These are phyloP conservation scores for Ploettnerulaceae sp. DNA, from an alignment of 2,329 filamentous ascomycete genomes.

Conservation along the genomic window DNA sequence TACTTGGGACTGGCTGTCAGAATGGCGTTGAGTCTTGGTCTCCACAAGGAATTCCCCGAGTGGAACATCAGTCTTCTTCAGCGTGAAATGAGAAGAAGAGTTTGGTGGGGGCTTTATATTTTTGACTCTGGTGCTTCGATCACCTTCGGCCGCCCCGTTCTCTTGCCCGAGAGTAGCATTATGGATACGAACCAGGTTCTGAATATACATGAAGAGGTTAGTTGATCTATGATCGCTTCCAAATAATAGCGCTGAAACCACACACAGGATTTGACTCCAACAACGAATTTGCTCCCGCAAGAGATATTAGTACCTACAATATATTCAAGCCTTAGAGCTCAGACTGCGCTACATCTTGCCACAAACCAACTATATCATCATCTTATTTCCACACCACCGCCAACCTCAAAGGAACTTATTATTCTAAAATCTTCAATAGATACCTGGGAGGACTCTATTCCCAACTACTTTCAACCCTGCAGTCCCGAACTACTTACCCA, in stretches of 20 bases:
- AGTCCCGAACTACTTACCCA: conserved; percentile 34
- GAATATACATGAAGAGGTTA: conserved; percentile 21
- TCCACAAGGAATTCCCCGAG: conserved; percentile 43
- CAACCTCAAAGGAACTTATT: conserved; percentile 39
- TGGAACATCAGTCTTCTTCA: conserved; percentile 26
- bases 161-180: conserved; percentile 15
- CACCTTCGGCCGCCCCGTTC: conserved; percentile 40
- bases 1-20: conserved; percentile 46
- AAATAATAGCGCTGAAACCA: not conserved
- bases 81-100: conserved; percentile 37
- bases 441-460: conserved; percentile 39
- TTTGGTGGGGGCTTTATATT: conserved; percentile 41
- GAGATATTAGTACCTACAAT: conserved; percentile 38
- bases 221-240: not conserved
- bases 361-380: conserved; percentile 42
- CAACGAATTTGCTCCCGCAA: conserved; percentile 35
- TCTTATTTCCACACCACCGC: conserved; percentile 39
- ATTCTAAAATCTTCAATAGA: conserved; percentile 38
- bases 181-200: conserved; percentile 18
- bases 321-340: conserved; percentile 40
- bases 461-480: conserved; percentile 37
- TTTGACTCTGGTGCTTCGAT: conserved; percentile 44
- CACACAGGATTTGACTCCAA: conserved; percentile 34
- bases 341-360: conserved; percentile 39
- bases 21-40: conserved; percentile 46